Conservation (phyloP, 352 stramenopile genomes). For the Globisporangium ultimum region DNA sequence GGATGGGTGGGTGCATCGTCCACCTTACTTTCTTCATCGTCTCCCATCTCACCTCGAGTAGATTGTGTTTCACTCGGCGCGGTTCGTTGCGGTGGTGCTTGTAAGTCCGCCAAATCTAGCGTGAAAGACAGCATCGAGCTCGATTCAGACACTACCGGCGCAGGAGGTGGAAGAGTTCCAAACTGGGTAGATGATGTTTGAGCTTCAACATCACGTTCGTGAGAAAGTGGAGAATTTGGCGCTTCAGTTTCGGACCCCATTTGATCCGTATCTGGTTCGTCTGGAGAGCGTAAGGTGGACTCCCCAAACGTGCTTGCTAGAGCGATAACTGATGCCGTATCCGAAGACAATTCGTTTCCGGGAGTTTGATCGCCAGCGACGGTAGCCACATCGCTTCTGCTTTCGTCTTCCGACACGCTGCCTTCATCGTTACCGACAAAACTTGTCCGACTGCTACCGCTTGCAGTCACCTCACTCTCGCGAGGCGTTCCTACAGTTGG, state of each 20-base stretch:
- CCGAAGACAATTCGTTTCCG: conserved; percentile 28
- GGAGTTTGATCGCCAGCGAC: conserved; percentile 11
- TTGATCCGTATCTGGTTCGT: conserved; percentile 51
- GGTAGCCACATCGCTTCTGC: conserved; percentile 5
- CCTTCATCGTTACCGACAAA: conserved; percentile 12
- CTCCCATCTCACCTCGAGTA: background rate
- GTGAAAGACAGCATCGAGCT: conserved; percentile 81
- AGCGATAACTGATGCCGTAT: conserved; percentile 78
- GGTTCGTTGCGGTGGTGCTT: conserved; percentile 15
- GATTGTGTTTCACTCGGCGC: background rate
- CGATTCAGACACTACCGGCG: conserved; percentile 20
- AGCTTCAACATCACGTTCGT: conserved; percentile 17
- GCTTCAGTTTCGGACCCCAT: conserved; percentile 38
- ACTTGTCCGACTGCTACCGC: conserved; percentile 22
- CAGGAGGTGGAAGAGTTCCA: conserved; percentile 26
- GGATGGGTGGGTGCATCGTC: conserved; percentile 11
- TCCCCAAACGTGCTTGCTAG: conserved; percentile 81
- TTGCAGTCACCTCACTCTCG: conserved; percentile 34
- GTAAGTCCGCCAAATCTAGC: conserved; percentile 66
- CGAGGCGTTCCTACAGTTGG: conserved; percentile 11
- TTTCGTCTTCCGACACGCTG: conserved; percentile 9
- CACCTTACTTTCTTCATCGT: conserved; percentile 21
- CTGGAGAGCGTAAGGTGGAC: conserved; percentile 72
- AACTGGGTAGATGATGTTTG: background rate
- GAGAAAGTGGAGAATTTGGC: conserved; percentile 22